Evolutionary conservation across 1,284 basidiomycete genomes (phyloP).

Genomic region (Irpex sp.): DNA sequence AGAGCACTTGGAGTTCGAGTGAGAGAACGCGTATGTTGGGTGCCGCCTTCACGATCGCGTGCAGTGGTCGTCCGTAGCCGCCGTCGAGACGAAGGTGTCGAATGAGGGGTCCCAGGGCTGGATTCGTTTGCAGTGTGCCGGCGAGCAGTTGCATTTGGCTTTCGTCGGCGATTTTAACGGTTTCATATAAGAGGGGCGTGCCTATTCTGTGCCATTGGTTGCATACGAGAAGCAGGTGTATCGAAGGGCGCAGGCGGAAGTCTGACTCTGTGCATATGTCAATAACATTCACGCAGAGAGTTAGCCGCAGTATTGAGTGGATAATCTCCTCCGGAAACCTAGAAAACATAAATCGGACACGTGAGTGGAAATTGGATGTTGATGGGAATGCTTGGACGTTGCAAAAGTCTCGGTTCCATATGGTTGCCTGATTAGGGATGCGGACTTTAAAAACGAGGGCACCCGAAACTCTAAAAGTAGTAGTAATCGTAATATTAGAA

Average conservation of each 20-base stretch:
- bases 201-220: slow-evolving; percentile 5
- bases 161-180: neutral
- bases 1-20: neutral
- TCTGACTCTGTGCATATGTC: too few species aligned
- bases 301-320: too few species aligned
- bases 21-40: slow-evolving; percentile 2
- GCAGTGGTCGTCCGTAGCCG: slow-evolving; percentile 3
- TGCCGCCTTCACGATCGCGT: neutral
- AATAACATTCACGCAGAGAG: too few species aligned
- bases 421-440: too few species aligned
- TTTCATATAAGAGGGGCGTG: slow-evolving; percentile 4
- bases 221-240: slow-evolving; percentile 5
- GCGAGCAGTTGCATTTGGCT: neutral
- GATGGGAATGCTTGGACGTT: too few species aligned
- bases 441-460: too few species aligned
- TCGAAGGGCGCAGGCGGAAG: neutral
- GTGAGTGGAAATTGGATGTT: too few species aligned
- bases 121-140: neutral
- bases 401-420: too few species aligned
- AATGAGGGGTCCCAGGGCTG: slow-evolving; percentile 1
- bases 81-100: neutral
- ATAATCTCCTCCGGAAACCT: too few species aligned
- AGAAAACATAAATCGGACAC: too few species aligned
- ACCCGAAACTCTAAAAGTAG: too few species aligned
- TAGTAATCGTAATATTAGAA: too few species aligned